Evolutionary conservation across 75 land plant genomes (phyloP), one percentile per base, ranked within the genome.

Genomic region (Cryptomeria japonica): DNA sequence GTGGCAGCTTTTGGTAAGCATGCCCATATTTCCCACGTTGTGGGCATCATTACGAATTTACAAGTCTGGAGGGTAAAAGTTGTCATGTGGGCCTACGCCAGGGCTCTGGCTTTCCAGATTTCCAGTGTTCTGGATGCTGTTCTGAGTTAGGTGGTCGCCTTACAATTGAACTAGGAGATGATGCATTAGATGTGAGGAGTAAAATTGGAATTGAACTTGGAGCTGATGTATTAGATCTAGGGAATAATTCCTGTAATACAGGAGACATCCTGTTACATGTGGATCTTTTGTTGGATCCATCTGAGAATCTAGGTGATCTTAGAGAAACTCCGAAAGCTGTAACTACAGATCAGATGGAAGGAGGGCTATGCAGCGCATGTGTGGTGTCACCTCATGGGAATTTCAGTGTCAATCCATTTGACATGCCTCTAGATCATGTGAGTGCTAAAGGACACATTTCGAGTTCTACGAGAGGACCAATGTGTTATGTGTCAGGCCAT

Each of bases 21-120:
- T 84, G 86, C 39, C 86, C 38, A 84, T 84, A 53, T 36, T 56
- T 84, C 32, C 58, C 64, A 53, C 56, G 36, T 55, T 34, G 86
- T 55, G 86, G 86, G 86, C 39, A 55, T 84, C 37, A 84, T 84
- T 84, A 55, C 64, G 7, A 34, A 84, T 53, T 84, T 53, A 56
- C 64, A 53, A 56, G 86, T 84, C 86, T 84, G 86, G 86, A 84
- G 86, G 86, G 64, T 55, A 84, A 34, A 36, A 36, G 28, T 9
- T 37, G 41, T 84, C 49, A 34, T 53, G 39, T 39, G 32, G 86
- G 61, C 85, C 37, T 84, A 84, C 41, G 51, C 56, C 38, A 47
- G 86, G 64, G 25, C 64, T 84, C 86, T 55, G 37, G 41, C 86
- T 37, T 84, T 12, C 32, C 32, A 31, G 31, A 82, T 82, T 82